Evolutionary conservation across 768 basidiomycete species (phyloP), one percentile per base, ranked within the genome.

Genomic region (Kwoniella newhampshirensis): DNA sequence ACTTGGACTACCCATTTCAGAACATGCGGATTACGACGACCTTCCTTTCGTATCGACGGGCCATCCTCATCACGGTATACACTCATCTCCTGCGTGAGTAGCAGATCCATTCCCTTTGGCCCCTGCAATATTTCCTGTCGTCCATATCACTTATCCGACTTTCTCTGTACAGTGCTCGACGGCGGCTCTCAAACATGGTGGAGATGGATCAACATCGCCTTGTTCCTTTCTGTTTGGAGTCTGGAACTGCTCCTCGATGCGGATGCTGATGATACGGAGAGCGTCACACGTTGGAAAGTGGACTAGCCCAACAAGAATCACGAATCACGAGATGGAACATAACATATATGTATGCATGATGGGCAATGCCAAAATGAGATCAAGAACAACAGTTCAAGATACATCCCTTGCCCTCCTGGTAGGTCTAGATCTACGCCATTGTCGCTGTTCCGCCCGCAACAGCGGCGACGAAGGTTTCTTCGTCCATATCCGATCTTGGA

Each of bases 21-120:
- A 74, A 70, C n/a, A 75, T 74, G 59, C 43, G 75, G 26, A 53
- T 71, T 17, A 75, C 77, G 1, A 76, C 75, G 1, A 60, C 77
- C n/a, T 61, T 78, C 4, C 50, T 78, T n/a, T 62, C 66, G 0
- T 78, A 78, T 54, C 60, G 75, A 4, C 56, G 70, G 35, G 71
- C 74, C 17, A 77, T 78, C 49, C 62, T 78, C 21, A 77, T 76
- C 52, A 66, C 77, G 2, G 75, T 76, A 5, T 78, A 78, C 48
- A 78, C 77, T 2, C 77, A 78, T 64, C 55, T 77, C 0, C 63
- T 78, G 3, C 58, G 75, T 74, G 52, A 61, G 75, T 71, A n/a
- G 17, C 17, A 2, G 27, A n/a, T n/a, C n/a, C n/a, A n/a, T n/a
- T n/a, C n/a, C n/a, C 7, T 44, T 37, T 36, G 13, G 2, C 36